Percentiles rank a stretch among this genome's conserved stretches.
These are phyloP conservation scores for Hanseniaspora occidentalis DNA, from an alignment of 805 yeast species.

Conservation along the genomic window DNA sequence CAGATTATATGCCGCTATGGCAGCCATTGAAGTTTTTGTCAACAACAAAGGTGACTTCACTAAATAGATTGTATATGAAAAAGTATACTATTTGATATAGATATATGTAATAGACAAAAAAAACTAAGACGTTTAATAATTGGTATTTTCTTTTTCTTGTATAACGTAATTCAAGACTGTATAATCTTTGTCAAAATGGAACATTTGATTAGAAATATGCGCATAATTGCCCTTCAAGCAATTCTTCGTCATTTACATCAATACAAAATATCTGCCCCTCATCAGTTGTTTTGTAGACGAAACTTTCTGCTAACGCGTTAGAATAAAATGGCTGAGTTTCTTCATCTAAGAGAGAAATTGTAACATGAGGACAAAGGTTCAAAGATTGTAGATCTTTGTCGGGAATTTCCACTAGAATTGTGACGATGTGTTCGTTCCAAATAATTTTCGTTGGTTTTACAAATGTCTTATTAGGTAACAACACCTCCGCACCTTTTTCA, in stretches of 20 bases:
- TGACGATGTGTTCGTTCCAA: constrained; percentile 39
- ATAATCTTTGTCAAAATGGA: background rate
- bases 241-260: background rate
- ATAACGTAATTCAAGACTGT: background rate
- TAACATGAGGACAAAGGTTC: constrained; percentile 51
- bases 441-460: constrained; percentile 33
- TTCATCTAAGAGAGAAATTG: constrained; percentile 37
- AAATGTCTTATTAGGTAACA: background rate
- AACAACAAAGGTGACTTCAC: constrained; percentile 60
- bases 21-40: constrained; percentile 83
- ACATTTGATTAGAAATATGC: background rate
- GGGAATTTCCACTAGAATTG: constrained; percentile 34
- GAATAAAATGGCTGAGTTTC: background rate
- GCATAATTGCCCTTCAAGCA: background rate
- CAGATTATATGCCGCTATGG: constrained; percentile 90
- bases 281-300: background rate
- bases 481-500: background rate
- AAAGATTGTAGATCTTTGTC: constrained; percentile 21
- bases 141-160: too few relatives aligned
- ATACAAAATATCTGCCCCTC: background rate
- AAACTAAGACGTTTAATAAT: too few relatives aligned
- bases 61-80: constrained; percentile 7
- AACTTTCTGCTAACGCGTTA: background rate
- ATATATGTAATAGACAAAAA: too few relatives aligned
- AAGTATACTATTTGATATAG: constrained; percentile 1